Percentiles rank a stretch among this genome's conserved stretches.
Evolutionary conservation across 352 stramenopile genomes (phyloP).

Genomic region (Plasmopara muralis): DNA sequence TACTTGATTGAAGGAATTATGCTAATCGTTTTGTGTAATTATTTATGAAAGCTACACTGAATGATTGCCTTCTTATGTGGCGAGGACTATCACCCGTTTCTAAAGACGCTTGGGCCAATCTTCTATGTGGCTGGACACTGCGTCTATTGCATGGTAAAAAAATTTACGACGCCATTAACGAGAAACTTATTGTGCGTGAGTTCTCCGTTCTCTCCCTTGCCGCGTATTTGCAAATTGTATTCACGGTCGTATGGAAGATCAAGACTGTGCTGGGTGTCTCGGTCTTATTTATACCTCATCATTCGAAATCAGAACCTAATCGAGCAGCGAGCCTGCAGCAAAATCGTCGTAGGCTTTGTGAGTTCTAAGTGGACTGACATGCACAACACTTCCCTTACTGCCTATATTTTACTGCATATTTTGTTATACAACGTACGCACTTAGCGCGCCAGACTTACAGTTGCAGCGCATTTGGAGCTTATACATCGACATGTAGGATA

Average conservation of each 20-base stretch:
- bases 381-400: too few relatives aligned
- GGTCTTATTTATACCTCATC: slow-evolving; percentile 66
- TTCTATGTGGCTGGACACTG: slow-evolving; percentile 84
- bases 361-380: too few relatives aligned
- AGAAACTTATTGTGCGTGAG: slow-evolving; percentile 74
- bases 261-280: slow-evolving; percentile 76
- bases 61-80: slow-evolving; percentile 83
- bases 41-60: slow-evolving; percentile 49
- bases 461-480: too few relatives aligned
- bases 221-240: slow-evolving; percentile 81
- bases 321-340: slow-evolving; percentile 15
- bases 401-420: too few relatives aligned
- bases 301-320: slow-evolving; percentile 22
- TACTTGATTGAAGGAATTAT: slow-evolving; percentile 3
- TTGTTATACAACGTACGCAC: too few relatives aligned
- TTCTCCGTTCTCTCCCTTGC: slow-evolving; percentile 85
- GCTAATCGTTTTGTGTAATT: neutral
- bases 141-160: slow-evolving; percentile 74
- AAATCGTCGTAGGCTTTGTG: slow-evolving; percentile 18
- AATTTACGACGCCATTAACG: slow-evolving; percentile 80
- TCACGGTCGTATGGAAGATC: slow-evolving; percentile 82
- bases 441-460: too few relatives aligned
- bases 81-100: slow-evolving; percentile 85
- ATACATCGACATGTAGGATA: too few relatives aligned
- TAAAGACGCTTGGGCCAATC: slow-evolving; percentile 85